A percentile compares a stretch with the other conserved stretches of the same genome.
phyloP scores from a whole-genome alignment of 768 basidiomycete genomes.

The Pulveroboletus ravenelii region DNA sequence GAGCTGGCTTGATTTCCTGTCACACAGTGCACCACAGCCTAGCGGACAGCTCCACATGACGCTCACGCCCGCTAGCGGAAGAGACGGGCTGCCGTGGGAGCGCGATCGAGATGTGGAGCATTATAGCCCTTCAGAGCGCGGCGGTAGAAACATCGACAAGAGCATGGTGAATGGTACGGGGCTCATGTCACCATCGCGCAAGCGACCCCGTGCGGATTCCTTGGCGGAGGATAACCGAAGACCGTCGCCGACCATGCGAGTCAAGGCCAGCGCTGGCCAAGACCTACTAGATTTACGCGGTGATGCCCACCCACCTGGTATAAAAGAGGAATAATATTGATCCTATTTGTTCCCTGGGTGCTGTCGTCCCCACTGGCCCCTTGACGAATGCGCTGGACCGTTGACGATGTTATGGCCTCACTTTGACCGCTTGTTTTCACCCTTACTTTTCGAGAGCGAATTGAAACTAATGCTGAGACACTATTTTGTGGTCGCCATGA shows the following conservation, averaged over 20 bases:
- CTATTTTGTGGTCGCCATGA: too few species aligned
- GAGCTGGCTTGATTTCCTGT: slow-evolving; percentile 32
- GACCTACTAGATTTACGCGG: slow-evolving; percentile 15
- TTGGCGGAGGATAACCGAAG: slow-evolving; percentile 15
- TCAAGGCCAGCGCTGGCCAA: slow-evolving; percentile 13
- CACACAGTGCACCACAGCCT: slow-evolving; percentile 24
- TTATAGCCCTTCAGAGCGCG: slow-evolving; percentile 28
- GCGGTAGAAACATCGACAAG: slow-evolving; percentile 18
- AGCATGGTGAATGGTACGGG: slow-evolving; percentile 14
- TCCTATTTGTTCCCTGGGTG: too few species aligned
- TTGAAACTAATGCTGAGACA: too few species aligned
- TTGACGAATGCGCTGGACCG: too few species aligned
- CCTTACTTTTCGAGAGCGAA: neutral
- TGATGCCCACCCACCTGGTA: slow-evolving; percentile 15
- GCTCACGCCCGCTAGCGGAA: slow-evolving; percentile 22
- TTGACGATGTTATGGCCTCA: too few species aligned
- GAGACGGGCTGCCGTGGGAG: slow-evolving; percentile 30
- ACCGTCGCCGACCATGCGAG: slow-evolving; percentile 17
- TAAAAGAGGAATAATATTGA: slow-evolving; percentile 29
- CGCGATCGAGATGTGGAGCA: slow-evolving; percentile 29
- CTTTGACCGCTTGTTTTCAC: neutral
- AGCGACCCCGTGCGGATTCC: slow-evolving; percentile 27
- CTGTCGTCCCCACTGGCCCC: too few species aligned
- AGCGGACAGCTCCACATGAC: slow-evolving; percentile 27
- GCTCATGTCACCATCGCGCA: slow-evolving; percentile 23